Percentiles rank a stretch among this genome's conserved stretches.
These are phyloP conservation scores for Suillus subaureus DNA, from an alignment of 768 basidiomycete species.

Conservation along the genomic window DNA sequence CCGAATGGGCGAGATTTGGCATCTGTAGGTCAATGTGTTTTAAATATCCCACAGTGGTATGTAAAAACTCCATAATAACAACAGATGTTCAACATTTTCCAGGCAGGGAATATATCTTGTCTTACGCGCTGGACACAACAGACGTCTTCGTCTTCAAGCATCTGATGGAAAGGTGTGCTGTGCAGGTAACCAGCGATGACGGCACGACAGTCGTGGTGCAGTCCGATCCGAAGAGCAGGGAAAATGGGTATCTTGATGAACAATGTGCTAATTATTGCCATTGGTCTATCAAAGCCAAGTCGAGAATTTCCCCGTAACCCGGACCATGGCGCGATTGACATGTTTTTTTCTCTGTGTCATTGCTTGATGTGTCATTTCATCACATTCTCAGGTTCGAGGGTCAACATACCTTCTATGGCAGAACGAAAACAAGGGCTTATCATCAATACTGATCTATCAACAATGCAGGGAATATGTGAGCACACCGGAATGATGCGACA, in stretches of 20 bases:
- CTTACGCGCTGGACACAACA: conserved; percentile 65
- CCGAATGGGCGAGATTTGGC: not conserved
- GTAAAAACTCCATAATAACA: not conserved
- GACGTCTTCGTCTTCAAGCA: conserved; percentile 57
- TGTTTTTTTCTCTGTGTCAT: conserved; percentile 67
- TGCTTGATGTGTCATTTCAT: conserved; percentile 49
- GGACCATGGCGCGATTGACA: conserved; percentile 51
- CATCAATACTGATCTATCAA: conserved; percentile 69
- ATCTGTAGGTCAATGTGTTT: not conserved
- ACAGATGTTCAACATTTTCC: conserved; percentile 51
- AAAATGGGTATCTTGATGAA: conserved; percentile 75
- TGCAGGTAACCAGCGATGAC: conserved; percentile 39
- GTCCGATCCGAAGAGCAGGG: conserved; percentile 40
- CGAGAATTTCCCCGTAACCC: conserved; percentile 52
- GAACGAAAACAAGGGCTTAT: conserved; percentile 55
- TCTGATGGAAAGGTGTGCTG: conserved; percentile 22
- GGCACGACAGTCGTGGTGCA: conserved; percentile 51
- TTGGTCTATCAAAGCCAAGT: conserved; percentile 39
- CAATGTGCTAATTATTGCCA: conserved; percentile 46
- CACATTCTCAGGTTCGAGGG: not conserved
- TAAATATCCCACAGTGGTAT: not conserved
- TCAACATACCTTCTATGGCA: conserved; percentile 67
- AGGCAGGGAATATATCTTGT: conserved; percentile 65
- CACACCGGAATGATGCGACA: conserved; percentile 7
- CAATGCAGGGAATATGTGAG: conserved; percentile 53